Percentiles rank a stretch among this genome's conserved stretches.
Conservation (phyloP, 2,329 filamentous ascomycete genomes). For the Exophiala bonariae region DNA sequence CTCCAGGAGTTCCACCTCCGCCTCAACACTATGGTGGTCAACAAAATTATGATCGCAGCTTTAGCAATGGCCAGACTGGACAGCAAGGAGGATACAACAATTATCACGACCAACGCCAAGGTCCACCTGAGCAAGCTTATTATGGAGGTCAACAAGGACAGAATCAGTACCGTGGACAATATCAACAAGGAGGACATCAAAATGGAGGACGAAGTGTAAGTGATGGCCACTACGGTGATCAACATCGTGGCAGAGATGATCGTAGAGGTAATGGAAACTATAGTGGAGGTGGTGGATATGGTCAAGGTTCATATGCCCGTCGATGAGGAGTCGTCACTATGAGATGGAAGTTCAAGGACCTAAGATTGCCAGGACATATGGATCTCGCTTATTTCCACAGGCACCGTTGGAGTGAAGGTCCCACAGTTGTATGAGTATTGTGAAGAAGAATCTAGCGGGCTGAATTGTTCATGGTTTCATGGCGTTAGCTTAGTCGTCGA, state of each 20-base stretch:
- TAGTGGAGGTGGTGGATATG: slow-evolving; percentile 16
- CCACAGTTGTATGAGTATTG: too few relatives aligned
- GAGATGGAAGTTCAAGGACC: too few relatives aligned
- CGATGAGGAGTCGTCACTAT: slow-evolving; percentile 4
- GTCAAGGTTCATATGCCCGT: slow-evolving; percentile 20
- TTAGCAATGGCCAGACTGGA: slow-evolving; percentile 9
- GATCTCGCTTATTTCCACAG: too few relatives aligned
- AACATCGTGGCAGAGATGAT: slow-evolving; percentile 18
- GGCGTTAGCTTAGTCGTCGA: too few relatives aligned
- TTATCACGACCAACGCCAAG: slow-evolving; percentile 30
- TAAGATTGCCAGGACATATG: too few relatives aligned
- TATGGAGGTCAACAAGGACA: slow-evolving; percentile 26
- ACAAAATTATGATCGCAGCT: slow-evolving; percentile 26
- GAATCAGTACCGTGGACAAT: slow-evolving; percentile 29
- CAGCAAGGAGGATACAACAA: slow-evolving; percentile 25
- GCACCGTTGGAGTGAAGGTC: too few relatives aligned
- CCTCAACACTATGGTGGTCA: slow-evolving; percentile 27
- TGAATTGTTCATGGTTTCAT: too few relatives aligned
- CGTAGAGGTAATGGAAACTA: slow-evolving; percentile 16
- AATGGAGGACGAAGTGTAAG: slow-evolving; percentile 19
- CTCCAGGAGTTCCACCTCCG: slow-evolving; percentile 33
- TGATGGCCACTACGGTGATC: slow-evolving; percentile 19
- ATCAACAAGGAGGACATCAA: slow-evolving; percentile 18
- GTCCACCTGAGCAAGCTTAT: slow-evolving; percentile 21
- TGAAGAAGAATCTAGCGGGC: too few relatives aligned